Evolutionary conservation across 768 basidiomycete genomes (phyloP).

Genomic region (Boletus sensibilis): DNA sequence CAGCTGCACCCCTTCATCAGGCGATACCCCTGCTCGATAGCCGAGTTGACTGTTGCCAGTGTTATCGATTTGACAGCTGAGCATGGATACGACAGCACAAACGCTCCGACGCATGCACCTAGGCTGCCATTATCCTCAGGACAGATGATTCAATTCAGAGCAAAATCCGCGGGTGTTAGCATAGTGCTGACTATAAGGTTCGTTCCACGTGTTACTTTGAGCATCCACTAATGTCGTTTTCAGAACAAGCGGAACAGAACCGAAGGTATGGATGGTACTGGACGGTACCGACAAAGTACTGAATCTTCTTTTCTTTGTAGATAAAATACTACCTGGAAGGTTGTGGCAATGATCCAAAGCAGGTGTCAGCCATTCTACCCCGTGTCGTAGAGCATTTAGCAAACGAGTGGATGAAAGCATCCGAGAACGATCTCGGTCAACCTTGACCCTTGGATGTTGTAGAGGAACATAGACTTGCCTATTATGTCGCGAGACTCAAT

Average conservation of each 20-base stretch:
- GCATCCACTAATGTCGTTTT: neutral
- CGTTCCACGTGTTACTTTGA: conserved; percentile 12
- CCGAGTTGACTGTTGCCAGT: conserved; percentile 54
- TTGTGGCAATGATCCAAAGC: conserved; percentile 49
- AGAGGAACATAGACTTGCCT: neutral
- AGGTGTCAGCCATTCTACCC: conserved; percentile 50
- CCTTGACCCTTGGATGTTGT: conserved; percentile 17
- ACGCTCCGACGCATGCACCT: conserved; percentile 64
- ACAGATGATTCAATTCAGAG: conserved; percentile 84
- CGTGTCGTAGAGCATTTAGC: conserved; percentile 60
- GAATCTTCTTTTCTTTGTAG: conserved; percentile 29
- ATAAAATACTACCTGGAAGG: conserved; percentile 93
- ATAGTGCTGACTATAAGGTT: conserved; percentile 74
- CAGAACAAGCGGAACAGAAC: conserved; percentile 89
- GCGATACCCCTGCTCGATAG: conserved; percentile 63
- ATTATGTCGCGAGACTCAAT: neutral
- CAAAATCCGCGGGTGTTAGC: conserved; percentile 41
- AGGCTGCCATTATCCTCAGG: conserved; percentile 69
- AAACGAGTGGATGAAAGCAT: conserved; percentile 66
- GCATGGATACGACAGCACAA: conserved; percentile 69
- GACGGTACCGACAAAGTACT: neutral
- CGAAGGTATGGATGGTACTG: conserved; percentile 56
- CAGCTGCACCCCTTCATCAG: conserved; percentile 20
- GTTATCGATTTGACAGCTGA: conserved; percentile 69
- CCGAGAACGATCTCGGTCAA: conserved; percentile 45